phyloP scores from a whole-genome alignment of 768 basidiomycete genomes.

The Cystofilobasidium bisporidii region DNA sequence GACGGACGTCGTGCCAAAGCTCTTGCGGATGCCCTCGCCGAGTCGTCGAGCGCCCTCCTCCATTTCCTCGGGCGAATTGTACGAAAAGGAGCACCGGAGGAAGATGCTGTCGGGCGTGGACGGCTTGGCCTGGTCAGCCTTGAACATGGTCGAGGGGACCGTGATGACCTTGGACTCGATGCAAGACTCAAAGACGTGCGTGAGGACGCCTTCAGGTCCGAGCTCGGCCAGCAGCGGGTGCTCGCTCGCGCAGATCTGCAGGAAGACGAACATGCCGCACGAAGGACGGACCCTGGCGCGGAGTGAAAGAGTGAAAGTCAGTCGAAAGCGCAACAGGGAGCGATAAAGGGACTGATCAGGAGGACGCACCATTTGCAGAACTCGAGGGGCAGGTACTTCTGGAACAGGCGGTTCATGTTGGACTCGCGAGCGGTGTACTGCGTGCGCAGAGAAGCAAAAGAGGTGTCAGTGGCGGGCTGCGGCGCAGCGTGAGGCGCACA shows the following conservation, averaged over 20 bases:
- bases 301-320: not conserved
- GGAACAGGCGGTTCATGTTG: slow-evolving; percentile 20
- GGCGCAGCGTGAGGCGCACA: not conserved
- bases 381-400: slow-evolving; percentile 19
- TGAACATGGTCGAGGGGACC: slow-evolving; percentile 18
- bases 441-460: not conserved
- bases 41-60: slow-evolving; percentile 24
- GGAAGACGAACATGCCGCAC: not conserved
- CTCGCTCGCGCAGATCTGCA: slow-evolving; percentile 1
- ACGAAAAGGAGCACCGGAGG: slow-evolving; percentile 16
- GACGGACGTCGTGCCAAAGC: not conserved
- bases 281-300: not conserved
- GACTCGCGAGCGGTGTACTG: slow-evolving; percentile 20
- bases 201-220: slow-evolving; percentile 13
- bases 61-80: slow-evolving; percentile 9
- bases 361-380: slow-evolving; percentile 1
- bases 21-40: not conserved
- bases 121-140: not conserved
- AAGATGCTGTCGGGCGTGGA: slow-evolving; percentile 6
- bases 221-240: slow-evolving; percentile 13
- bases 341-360: not conserved
- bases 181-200: slow-evolving; percentile 11
- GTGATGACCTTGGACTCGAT: slow-evolving; percentile 12
- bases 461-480: too few species aligned
- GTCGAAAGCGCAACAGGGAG: not conserved